Evolutionary conservation across 2,329 filamentous ascomycete genomes (phyloP), one percentile per base, ranked within the genome.

Genomic region (Esteya vermicola): DNA sequence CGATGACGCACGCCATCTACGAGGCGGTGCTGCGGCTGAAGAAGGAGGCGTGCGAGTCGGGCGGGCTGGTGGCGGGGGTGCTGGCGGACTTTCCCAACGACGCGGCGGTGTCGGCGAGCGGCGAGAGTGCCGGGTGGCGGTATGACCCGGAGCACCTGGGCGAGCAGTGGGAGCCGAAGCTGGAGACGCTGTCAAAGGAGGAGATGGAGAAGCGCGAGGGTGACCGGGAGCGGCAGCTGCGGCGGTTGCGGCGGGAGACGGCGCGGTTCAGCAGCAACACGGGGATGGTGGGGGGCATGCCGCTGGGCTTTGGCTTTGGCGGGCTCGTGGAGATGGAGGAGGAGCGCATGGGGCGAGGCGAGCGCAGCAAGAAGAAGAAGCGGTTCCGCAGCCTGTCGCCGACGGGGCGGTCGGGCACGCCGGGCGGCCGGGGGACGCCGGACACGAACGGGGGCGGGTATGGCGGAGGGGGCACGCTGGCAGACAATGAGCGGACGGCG

Each of bases 161-260:
- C 8, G 80, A 84, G 47, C 79, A 83, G 45, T 91, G 84, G 84
- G 82, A 86, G 54, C 81, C 84, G 7, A 85, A 83, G 62, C 69
- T 91, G 9, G 84, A 89, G 56, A 68, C 72, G 0, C 63, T 98
- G 3, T 88, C 81, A 30, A 93, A 94, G 51, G 91, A 98, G 51
- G 91, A 98, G 54, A 96, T 98, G 40, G 91, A 98, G 61, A 93
- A 93, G 63, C 76, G 91, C 22, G 91, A 98, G 59, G 85, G 85
- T 38, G 91, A 98, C 55, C 75, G 91, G 32, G 91, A 98, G 59
- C 71, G 91, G 41, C 85, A 96, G 59, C 81, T 95, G 30, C 72
- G 91, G 43, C 72, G 91, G 43, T 63, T 95, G 46, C 74, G 91
- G 41, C 72, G 91, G 54, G 91, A 98, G 58, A 96, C 89, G 9